A percentile compares a stretch with the other conserved stretches of the same genome.
Conservation (phyloP, 2,329 filamentous ascomycete genomes). For the Botrytis fabae region DNA sequence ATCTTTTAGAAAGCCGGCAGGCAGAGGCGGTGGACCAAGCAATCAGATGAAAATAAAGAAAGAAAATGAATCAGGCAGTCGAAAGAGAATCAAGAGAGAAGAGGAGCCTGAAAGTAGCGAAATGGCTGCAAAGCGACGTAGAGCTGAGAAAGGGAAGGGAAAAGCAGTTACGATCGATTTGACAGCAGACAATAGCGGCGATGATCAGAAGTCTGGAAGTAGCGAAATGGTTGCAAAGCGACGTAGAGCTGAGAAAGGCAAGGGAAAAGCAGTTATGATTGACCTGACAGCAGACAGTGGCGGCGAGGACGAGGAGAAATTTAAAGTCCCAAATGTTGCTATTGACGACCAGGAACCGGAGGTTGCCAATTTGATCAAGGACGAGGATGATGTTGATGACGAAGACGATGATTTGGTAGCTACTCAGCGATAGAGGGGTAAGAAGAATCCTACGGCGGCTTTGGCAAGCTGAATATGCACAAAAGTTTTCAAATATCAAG, state of each 20-base stretch:
- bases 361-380: background rate
- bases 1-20: background rate
- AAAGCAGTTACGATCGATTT: background rate
- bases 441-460: no score
- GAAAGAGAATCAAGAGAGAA: slow-evolving; percentile 9
- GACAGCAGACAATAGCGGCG: background rate
- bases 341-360: no score
- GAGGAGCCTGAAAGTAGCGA: background rate
- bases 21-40: background rate
- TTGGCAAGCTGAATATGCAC: background rate
- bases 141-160: background rate
- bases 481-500: background rate
- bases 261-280: background rate
- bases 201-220: background rate
- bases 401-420: background rate
- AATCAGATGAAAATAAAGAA: background rate
- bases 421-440: background rate
- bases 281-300: background rate
- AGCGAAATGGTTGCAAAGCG: background rate
- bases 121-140: background rate
- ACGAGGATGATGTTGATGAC: background rate
- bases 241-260: background rate
- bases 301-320: background rate
- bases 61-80: background rate
- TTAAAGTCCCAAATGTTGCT: background rate